A percentile compares a stretch with the other conserved stretches of the same genome.
phyloP scores from a whole-genome alignment of 305 asterid genomes.

The Petunia hybrid region DNA sequence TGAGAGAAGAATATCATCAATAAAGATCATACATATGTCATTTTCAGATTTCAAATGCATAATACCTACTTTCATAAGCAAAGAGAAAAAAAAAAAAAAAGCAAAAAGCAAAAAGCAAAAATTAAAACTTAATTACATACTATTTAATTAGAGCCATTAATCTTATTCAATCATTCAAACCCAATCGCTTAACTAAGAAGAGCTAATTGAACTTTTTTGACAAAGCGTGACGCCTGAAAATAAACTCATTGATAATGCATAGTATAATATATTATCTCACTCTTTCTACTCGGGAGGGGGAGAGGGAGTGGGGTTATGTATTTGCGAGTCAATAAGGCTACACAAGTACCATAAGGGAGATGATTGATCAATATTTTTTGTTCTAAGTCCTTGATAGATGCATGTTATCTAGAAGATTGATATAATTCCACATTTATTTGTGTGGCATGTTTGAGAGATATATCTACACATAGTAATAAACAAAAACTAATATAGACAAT shows the following conservation, averaged over 20 bases:
- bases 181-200: background rate
- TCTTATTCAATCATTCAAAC: background rate
- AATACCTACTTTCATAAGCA: background rate
- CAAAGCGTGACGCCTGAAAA: constrained; percentile 19
- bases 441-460: background rate
- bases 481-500: background rate
- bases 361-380: background rate
- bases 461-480: background rate
- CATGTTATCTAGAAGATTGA: constrained; percentile 14
- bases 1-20: background rate
- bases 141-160: background rate
- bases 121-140: background rate
- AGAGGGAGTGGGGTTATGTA: background rate
- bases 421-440: constrained; percentile 13
- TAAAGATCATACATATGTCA: background rate
- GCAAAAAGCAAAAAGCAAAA: background rate
- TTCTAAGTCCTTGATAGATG: background rate
- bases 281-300: too few species aligned
- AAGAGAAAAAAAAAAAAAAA: too few species aligned
- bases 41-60: background rate
- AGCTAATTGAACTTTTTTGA: constrained; percentile 19
- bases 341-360: background rate
- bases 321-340: constrained; percentile 6
- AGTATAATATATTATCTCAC: too few species aligned
- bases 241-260: background rate